Percentiles rank a stretch among this genome's conserved stretches.
phyloP scores from a whole-genome alignment of 768 basidiomycete genomes.

The Russula sp. region DNA sequence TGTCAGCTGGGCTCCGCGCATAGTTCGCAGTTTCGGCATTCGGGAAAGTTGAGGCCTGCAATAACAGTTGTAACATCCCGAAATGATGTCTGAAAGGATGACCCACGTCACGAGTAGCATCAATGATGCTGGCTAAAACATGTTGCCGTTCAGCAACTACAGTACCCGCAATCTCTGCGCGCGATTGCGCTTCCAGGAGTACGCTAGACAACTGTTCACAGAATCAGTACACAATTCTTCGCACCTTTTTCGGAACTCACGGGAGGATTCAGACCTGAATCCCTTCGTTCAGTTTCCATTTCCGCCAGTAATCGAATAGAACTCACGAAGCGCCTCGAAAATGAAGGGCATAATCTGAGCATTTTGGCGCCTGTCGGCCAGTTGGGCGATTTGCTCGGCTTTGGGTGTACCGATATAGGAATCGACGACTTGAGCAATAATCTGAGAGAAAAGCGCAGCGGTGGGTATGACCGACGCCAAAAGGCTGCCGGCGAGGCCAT shows the following conservation, averaged over 20 bases:
- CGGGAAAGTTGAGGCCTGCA: constrained; percentile 7
- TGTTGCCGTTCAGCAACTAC: constrained; percentile 27
- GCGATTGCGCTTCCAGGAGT: constrained; percentile 11
- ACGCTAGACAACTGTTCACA: constrained; percentile 24
- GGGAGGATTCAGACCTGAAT: constrained; percentile 28
- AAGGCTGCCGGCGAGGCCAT: constrained; percentile 46
- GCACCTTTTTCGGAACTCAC: constrained; percentile 14
- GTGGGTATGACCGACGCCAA: constrained; percentile 57
- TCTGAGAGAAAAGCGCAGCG: constrained; percentile 53
- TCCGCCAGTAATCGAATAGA: background rate
- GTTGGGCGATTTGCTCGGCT: constrained; percentile 2
- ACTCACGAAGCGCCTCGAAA: constrained; percentile 30
- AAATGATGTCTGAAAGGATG: too few species aligned
- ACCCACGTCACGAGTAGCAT: constrained; percentile 30
- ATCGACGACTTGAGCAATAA: constrained; percentile 54
- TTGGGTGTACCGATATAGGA: constrained; percentile 47
- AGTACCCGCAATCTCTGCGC: constrained; percentile 20
- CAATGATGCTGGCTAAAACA: constrained; percentile 28
- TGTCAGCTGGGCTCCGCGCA: background rate
- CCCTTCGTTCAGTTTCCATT: constrained; percentile 11
- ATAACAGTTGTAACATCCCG: background rate
- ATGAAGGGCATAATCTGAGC: constrained; percentile 19
- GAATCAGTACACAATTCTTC: background rate
- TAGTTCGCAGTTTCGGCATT: background rate
- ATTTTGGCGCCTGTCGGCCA: background rate